phyloP scores from a whole-genome alignment of 257 asterid species.

The Ilex aquifolium region DNA sequence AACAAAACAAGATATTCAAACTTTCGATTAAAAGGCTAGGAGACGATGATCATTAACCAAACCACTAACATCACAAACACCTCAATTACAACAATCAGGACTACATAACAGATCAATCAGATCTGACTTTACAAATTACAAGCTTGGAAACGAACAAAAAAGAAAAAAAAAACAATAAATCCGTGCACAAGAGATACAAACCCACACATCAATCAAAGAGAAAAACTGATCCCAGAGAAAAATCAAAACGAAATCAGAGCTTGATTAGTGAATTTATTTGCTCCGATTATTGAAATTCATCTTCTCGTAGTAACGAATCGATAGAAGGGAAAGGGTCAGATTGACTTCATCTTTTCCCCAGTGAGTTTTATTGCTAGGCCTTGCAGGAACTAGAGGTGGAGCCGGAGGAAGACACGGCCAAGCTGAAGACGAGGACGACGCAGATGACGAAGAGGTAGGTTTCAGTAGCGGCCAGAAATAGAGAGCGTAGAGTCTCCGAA shows the following conservation, averaged over 20 bases:
- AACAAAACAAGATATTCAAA: no score
- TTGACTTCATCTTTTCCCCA: slow-evolving; percentile 99
- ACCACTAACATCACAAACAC: no score
- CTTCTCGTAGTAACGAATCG: slow-evolving; percentile 83
- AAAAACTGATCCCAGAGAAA: neutral
- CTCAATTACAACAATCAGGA: no score
- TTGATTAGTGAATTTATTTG: slow-evolving; percentile 16
- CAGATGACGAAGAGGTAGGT: slow-evolving; percentile 37
- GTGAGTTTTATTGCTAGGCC: slow-evolving; percentile 40
- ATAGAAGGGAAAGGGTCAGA: slow-evolving; percentile 77
- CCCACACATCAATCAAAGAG: no score
- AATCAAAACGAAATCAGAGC: neutral
- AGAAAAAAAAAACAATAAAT: no score
- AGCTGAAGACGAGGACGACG: slow-evolving; percentile 24
- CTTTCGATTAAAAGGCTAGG: no score
- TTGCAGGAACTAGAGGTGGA: slow-evolving; percentile 26
- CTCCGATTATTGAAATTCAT: slow-evolving; percentile 56
- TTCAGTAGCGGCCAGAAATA: slow-evolving; percentile 82
- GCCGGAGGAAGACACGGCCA: slow-evolving; percentile 68
- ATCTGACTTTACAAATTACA: no score
- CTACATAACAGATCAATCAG: no score
- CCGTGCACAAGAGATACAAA: no score
- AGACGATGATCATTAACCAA: no score
- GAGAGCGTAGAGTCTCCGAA: slow-evolving; percentile 79
- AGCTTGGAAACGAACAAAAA: no score